Evolutionary conservation across 225 moss, liverwort and hornwort species (phyloP), one percentile per base, ranked within the genome.

Genomic region (Ulota crispa): DNA sequence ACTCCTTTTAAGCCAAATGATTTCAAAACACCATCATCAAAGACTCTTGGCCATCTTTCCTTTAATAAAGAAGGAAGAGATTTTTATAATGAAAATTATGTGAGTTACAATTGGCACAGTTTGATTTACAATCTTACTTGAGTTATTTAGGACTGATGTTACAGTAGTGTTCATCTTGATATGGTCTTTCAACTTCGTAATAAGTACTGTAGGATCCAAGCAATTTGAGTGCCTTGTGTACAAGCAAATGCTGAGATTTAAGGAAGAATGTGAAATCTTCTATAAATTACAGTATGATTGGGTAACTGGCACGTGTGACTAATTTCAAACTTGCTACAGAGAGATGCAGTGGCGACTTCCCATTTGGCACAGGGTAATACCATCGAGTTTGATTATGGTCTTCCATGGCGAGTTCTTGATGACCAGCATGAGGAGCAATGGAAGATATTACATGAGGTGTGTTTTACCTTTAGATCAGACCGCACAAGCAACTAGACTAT

Each of bases 321-420:
- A 66, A 34, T 72, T 57, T 42, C 78, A 31, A 76, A 39, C 24
- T 68, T 36, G 3, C 52, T 80, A 62, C 85, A 88, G 88, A 83
- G 41, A 83, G 78, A 83, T 34, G 88, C 86, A 68, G 43, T 88
- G 65, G 88, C 88, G 64, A 91, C 91, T 20, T 91, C 91, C 34
- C 91, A 91, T 70, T 67, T 83, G 19, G 89, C 91, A 42, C 91
- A 91, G 65, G 91, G 91, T 27, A 91, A 91, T 37, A 91, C 91
- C 52, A 91, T 91, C 24, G 91, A 91, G 78, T 91, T 89, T n/a
- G 78, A 85, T 45, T 88, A 28, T 61, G 91, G 91, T 20, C 47
- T 86, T 66, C 26, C 59, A 10, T 91, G 91, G 91, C 81, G 79
- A 64, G 68, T 85, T 64, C 79, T 89, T 27, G 83, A 87, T 78